Evolutionary conservation across 2,329 filamentous ascomycete species (phyloP).

Genomic region (Samsoniella hepiali): DNA sequence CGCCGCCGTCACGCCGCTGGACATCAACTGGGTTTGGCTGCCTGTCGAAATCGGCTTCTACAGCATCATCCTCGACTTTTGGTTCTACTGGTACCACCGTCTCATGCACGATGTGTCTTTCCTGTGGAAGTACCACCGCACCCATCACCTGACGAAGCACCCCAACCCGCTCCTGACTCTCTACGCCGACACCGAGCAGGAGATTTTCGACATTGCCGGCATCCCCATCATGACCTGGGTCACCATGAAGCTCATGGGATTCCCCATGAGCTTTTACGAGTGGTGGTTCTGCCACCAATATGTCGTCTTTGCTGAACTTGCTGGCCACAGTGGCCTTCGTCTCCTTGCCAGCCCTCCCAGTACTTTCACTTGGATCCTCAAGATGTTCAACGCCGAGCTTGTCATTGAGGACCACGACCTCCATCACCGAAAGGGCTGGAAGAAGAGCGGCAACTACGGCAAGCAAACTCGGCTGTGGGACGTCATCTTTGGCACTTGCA

Average conservation of each 20-base stretch:
- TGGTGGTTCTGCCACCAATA: constrained; percentile 42
- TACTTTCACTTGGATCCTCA: constrained; percentile 32
- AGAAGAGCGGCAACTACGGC: constrained; percentile 23
- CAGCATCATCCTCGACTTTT: constrained; percentile 39
- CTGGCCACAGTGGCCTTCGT: constrained; percentile 34
- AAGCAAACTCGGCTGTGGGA: constrained; percentile 20
- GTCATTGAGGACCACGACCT: constrained; percentile 40
- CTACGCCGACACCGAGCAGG: constrained; percentile 32
- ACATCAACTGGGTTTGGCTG: constrained; percentile 33
- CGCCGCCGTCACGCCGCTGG: constrained; percentile 24
- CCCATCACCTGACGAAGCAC: constrained; percentile 42
- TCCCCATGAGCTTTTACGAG: constrained; percentile 41
- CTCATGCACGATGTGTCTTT: constrained; percentile 37
- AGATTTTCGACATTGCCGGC: constrained; percentile 29
- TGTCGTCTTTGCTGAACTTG: constrained; percentile 34
- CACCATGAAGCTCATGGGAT: constrained; percentile 29
- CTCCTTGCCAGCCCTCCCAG: constrained; percentile 33
- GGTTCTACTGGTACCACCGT: constrained; percentile 39
- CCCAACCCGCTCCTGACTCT: constrained; percentile 30
- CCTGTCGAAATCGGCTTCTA: constrained; percentile 38
- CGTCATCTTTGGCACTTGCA: constrained; percentile 16
- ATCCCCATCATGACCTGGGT: constrained; percentile 30
- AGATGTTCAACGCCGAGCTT: constrained; percentile 32
- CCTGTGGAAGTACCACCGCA: constrained; percentile 42
- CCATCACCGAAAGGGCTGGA: constrained; percentile 34